Evolutionary conservation across 108 stramenopile genomes (phyloP).

Genomic region (Aurantiochytrium sp.): DNA sequence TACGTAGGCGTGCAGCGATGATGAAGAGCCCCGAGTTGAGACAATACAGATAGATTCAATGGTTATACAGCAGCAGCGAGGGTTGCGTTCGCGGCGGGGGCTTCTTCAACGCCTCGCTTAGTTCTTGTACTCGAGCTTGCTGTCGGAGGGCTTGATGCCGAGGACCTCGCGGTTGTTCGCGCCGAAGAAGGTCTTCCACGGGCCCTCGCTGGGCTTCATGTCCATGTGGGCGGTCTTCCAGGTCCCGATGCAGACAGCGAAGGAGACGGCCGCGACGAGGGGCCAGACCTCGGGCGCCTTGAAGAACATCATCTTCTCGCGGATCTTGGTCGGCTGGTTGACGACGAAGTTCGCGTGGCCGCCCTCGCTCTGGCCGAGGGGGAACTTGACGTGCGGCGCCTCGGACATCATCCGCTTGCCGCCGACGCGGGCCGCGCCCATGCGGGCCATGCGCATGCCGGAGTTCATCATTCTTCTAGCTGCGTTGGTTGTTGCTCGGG

Average conservation of each 20-base stretch:
- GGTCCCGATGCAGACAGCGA: not conserved
- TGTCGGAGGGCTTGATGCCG: slow-evolving; percentile 1
- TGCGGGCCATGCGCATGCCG: not conserved
- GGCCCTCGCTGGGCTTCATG: not conserved
- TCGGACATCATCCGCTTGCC: not conserved
- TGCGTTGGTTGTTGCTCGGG: no score
- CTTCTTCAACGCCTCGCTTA: not conserved
- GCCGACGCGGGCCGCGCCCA: not conserved
- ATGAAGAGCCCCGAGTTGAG: no score
- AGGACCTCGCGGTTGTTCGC: slow-evolving; percentile 13
- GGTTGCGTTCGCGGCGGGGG: not conserved
- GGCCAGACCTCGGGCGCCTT: not conserved
- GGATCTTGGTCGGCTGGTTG: not conserved
- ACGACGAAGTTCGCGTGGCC: not conserved
- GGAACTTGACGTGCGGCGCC: not conserved
- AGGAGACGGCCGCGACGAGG: not conserved
- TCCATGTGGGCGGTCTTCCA: slow-evolving; percentile 15
- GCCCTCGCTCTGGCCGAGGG: not conserved
- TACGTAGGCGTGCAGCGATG: no score
- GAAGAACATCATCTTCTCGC: slow-evolving; percentile 24
- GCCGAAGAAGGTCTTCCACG: not conserved
- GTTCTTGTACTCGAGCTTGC: slow-evolving; percentile 24
- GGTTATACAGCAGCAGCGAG: not conserved
- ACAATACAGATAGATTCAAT: not conserved
- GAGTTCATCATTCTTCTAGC: not conserved